A percentile compares a stretch with the other conserved stretches of the same genome.
These are phyloP conservation scores for Chloropicon primus DNA, from an alignment of 139 green algal species.

Conservation along the genomic window DNA sequence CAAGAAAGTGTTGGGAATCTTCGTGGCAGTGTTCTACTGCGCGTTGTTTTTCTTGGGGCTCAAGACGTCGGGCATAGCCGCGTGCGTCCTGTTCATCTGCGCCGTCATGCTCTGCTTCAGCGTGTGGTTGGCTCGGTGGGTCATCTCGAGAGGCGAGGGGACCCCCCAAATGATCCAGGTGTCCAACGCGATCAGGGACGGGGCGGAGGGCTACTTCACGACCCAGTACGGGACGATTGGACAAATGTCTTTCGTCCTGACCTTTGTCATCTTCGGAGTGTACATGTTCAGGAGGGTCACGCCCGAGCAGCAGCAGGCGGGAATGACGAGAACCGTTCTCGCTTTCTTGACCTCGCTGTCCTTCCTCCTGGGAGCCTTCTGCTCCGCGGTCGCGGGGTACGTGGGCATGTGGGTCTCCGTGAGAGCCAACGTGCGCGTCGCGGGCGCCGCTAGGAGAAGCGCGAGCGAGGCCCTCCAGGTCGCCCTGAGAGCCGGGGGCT, in stretches of 20 bases:
- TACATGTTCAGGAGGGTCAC: constrained; percentile 41
- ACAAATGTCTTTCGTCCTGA: constrained; percentile 30
- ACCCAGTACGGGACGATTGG: constrained; percentile 47
- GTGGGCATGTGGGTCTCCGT: constrained; percentile 51
- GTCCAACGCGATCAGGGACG: constrained; percentile 45
- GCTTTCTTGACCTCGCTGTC: constrained; percentile 33
- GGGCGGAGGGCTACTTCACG: constrained; percentile 44
- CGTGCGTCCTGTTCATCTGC: constrained; percentile 38
- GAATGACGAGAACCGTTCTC: constrained; percentile 19
- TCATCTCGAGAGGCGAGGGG: constrained; percentile 46
- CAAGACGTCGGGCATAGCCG: constrained; percentile 15
- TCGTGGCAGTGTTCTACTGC: constrained; percentile 15
- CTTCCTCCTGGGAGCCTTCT: constrained; percentile 41
- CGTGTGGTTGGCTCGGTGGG: constrained; percentile 38
- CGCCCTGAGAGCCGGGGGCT: constrained; percentile 43
- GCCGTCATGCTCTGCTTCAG: constrained; percentile 35
- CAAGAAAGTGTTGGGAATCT: background rate
- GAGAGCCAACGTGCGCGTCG: constrained; percentile 40
- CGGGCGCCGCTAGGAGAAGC: constrained; percentile 25
- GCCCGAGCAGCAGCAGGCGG: constrained; percentile 33
- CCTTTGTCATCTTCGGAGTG: constrained; percentile 31
- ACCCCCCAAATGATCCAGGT: constrained; percentile 39
- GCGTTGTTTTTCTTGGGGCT: constrained; percentile 20
- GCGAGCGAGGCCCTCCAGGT: constrained; percentile 44
- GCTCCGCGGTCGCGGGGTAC: constrained; percentile 35